Base-by-base conservation (phyloP, 148 eudicot genomes). In the Fagopyrum tataricum region DNA sequence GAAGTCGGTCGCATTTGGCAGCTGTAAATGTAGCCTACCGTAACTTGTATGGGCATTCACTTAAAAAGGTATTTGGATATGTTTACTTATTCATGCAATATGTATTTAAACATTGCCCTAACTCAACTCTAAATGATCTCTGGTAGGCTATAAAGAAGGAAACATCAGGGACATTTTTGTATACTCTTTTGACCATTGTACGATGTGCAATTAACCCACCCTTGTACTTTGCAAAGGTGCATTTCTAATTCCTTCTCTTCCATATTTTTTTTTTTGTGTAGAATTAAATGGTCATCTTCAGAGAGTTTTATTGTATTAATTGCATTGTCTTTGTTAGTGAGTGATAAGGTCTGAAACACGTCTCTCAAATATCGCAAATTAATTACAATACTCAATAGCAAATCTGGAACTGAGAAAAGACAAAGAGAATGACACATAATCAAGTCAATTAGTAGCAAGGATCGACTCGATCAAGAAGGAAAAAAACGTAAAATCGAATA, bases 1-100 rank as follows among this genome's bases (percentile, higher is more conserved):
- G 96, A 78, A 91, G 97, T 73, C 73, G 89, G 56, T 84, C 93
- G 14, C 98, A 95, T 44, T 78, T 95, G 79, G 91, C 86, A 73
- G 93, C 88, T 79, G 82, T 90, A 37, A 83, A 76, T 82, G 66
- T 84, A 67, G 84, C 84, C 40, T 94, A 94, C 73, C 80, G 72
- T 71, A 62, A 17, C 67, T 80, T 83, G 89, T 81, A 80, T 75
- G 88, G 88, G 26, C 80, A 77, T 64, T 78, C 87, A 1, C 87
- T 88, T 74, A 81, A 76, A 76, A 85, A 84, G 89, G 91, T 85
- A 71, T 21, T 40, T 51, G 15, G 59, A 42, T 75, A n/a, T 51
- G 51, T 21, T 17, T 66, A 39, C 39, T 8, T 44, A 47, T 72
- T 24, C 7, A 23, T 44, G 7, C 51, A 46, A 23, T 12, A 13